phyloP scores from a whole-genome alignment of 148 eudicot genomes.

The Rhododendron molle region DNA sequence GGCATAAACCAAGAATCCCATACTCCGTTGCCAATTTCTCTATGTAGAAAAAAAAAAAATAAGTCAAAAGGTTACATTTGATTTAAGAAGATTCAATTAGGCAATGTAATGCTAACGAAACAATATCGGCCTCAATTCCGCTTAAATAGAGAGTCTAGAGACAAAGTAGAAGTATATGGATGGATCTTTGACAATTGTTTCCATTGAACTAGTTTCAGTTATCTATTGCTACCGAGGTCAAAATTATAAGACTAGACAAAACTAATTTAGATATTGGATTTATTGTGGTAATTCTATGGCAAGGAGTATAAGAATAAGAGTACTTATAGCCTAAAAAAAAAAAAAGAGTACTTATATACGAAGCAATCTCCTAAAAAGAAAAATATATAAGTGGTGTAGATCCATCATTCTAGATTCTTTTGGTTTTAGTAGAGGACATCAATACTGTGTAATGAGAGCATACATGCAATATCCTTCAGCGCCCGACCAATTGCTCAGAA shows the following conservation, averaged over 20 bases:
- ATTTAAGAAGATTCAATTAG: neutral
- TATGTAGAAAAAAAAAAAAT: neutral
- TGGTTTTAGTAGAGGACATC: neutral
- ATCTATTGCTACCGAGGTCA: neutral
- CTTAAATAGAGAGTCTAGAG: neutral
- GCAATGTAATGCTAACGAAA: neutral
- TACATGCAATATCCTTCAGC: slow-evolving; percentile 59
- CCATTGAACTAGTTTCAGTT: neutral
- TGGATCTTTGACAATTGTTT: neutral
- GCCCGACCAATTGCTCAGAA: slow-evolving; percentile 44
- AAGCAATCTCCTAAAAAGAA: neutral
- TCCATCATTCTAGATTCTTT: neutral
- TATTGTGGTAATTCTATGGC: neutral
- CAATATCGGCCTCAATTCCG: neutral
- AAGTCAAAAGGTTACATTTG: slow-evolving; percentile 5
- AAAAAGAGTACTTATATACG: neutral
- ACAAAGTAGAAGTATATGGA: neutral
- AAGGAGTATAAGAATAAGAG: neutral
- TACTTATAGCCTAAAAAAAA: neutral
- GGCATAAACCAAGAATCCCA: slow-evolving; percentile 68
- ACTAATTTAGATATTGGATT: neutral
- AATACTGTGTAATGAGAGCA: slow-evolving; percentile 5
- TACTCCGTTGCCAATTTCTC: slow-evolving; percentile 58
- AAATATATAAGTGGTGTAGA: neutral
- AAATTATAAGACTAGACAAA: neutral